Evolutionary conservation across 2,329 filamentous ascomycete genomes (phyloP).

Genomic region (Cladosporium sp.): DNA sequence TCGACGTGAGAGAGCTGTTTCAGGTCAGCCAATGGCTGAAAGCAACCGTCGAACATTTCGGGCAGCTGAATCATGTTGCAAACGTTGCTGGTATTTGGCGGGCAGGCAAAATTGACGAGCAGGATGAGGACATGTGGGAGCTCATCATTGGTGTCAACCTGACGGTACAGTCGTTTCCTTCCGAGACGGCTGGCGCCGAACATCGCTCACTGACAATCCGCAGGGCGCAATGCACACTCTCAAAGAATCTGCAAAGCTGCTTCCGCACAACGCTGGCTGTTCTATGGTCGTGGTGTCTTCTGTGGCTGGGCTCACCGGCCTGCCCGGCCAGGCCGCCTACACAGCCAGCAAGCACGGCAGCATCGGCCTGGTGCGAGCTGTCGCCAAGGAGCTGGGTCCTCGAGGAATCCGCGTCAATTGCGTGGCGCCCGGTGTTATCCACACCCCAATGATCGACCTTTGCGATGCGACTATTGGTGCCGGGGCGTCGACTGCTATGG

Average conservation of each 20-base stretch:
- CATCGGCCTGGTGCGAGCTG: constrained; percentile 43
- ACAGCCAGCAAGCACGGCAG: constrained; percentile 41
- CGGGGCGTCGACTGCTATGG: neutral
- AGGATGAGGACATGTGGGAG: constrained; percentile 27
- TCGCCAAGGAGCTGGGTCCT: constrained; percentile 43
- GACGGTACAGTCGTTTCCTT: neutral
- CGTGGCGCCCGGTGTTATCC: constrained; percentile 52
- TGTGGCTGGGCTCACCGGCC: constrained; percentile 38
- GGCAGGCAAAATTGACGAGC: constrained; percentile 11
- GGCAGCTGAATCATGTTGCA: constrained; percentile 33
- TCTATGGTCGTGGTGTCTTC: constrained; percentile 41
- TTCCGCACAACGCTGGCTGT: constrained; percentile 37
- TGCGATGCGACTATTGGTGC: neutral
- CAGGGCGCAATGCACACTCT: constrained; percentile 44
- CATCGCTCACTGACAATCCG: neutral
- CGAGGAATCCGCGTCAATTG: constrained; percentile 50
- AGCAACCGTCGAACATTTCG: constrained; percentile 27
- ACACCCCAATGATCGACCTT: constrained; percentile 32
- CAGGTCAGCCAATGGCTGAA: constrained; percentile 26
- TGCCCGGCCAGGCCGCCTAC: constrained; percentile 38
- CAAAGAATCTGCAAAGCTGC: constrained; percentile 38
- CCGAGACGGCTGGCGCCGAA: neutral
- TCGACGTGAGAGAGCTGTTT: constrained; percentile 21
- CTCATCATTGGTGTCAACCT: constrained; percentile 22
- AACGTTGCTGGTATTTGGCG: constrained; percentile 33